phyloP scores from a whole-genome alignment of 2,329 filamentous ascomycete species.

The Alternaria longipes region DNA sequence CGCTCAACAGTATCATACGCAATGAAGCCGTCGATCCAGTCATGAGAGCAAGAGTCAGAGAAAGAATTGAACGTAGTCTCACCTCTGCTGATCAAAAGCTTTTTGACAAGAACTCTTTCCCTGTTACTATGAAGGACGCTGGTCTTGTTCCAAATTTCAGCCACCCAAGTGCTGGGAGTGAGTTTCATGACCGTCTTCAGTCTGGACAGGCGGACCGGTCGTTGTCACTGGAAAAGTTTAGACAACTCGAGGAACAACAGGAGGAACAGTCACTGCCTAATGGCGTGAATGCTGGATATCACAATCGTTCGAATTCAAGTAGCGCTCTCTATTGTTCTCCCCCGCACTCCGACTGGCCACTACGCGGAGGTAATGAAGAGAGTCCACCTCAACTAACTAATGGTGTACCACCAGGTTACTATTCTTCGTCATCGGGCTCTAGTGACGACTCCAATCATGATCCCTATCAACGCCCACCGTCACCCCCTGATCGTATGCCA shows the following conservation, averaged over 20 bases:
- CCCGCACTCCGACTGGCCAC: neutral
- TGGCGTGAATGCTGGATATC: neutral
- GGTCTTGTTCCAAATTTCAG: slow-evolving; percentile 39
- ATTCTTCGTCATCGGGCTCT: slow-evolving; percentile 1
- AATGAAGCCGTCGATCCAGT: slow-evolving; percentile 12
- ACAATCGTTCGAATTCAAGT: slow-evolving; percentile 1
- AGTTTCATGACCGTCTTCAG: slow-evolving; percentile 20
- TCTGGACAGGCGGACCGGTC: neutral
- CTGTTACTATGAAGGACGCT: slow-evolving; percentile 6
- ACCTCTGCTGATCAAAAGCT: neutral
- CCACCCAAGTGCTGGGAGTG: slow-evolving; percentile 22
- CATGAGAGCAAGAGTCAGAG: slow-evolving; percentile 11
- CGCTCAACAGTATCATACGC: slow-evolving; percentile 17
- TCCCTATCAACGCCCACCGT: neutral
- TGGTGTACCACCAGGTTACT: slow-evolving; percentile 5
- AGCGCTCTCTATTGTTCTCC: neutral
- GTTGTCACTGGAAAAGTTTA: neutral
- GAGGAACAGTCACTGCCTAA: neutral
- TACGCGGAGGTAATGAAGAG: slow-evolving; percentile 1
- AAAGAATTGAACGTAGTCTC: slow-evolving; percentile 1
- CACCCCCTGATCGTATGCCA: slow-evolving; percentile 3
- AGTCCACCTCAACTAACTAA: neutral
- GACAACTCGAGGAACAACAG: neutral
- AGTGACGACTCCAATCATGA: neutral
- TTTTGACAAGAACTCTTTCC: neutral